These are phyloP conservation scores for Malus hybrid DNA, from an alignment of 331 rosid genomes.

Conservation along the genomic window DNA sequence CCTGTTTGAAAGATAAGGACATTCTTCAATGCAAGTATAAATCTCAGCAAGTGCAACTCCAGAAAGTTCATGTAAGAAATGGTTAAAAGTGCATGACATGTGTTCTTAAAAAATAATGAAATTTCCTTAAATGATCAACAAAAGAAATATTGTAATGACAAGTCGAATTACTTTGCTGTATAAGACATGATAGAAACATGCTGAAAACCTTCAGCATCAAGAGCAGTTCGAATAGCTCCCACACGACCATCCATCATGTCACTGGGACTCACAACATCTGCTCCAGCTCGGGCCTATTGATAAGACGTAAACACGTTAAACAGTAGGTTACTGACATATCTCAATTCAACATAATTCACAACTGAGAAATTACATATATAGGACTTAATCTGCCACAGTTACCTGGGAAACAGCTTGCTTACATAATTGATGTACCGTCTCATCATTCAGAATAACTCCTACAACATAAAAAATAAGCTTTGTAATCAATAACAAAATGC, in stretches of 20 bases:
- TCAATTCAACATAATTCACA: background rate
- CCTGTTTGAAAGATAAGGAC: constrained; percentile 40
- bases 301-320: constrained; percentile 9
- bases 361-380: background rate
- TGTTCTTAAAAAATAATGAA: background rate
- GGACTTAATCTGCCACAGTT: constrained; percentile 20
- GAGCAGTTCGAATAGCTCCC: constrained; percentile 85
- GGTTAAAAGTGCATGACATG: background rate
- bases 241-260: constrained; percentile 99
- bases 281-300: constrained; percentile 88
- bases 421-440: constrained; percentile 88
- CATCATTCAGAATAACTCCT: constrained; percentile 97
- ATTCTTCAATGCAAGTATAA: background rate
- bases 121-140: background rate
- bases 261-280: constrained; percentile 95
- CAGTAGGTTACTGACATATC: background rate
- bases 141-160: background rate
- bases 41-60: background rate
- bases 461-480: constrained; percentile 24
- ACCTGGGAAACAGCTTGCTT: constrained; percentile 98
- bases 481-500: background rate
- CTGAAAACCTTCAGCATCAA: constrained; percentile 91
- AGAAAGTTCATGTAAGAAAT: background rate
- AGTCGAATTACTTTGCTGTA: constrained; percentile 65
- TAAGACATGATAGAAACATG: constrained; percentile 92